phyloP scores from a whole-genome alignment of 2,329 filamentous ascomycete genomes.

The Fusarium paranaense region DNA sequence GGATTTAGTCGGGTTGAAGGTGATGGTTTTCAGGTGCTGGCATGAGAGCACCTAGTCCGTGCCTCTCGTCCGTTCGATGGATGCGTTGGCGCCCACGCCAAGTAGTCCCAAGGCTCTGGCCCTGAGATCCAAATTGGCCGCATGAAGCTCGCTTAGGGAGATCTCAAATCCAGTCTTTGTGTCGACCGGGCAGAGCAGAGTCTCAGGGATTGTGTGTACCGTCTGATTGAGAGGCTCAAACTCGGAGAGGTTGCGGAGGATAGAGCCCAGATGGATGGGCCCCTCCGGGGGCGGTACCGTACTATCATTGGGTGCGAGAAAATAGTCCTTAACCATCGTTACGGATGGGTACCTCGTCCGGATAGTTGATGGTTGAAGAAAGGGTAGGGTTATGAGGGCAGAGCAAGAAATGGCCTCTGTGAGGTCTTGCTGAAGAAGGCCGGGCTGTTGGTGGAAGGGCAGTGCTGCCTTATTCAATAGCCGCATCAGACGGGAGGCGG shows the following conservation, averaged over 20 bases:
- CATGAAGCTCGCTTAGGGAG: not conserved
- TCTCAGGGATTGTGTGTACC: too few relatives aligned
- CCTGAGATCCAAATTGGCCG: not conserved
- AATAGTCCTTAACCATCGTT: not conserved
- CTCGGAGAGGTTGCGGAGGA: conserved; percentile 46
- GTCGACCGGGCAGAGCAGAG: too few relatives aligned
- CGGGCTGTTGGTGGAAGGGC: not conserved
- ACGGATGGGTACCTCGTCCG: not conserved
- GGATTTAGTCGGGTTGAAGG: not conserved
- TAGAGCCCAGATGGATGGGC: conserved; percentile 26
- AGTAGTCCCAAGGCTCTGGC: not conserved
- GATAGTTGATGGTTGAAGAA: not conserved
- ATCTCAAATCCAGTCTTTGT: not conserved
- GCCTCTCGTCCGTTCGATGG: too few relatives aligned
- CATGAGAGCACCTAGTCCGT: too few relatives aligned
- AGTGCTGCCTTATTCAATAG: not conserved
- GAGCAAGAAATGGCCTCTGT: not conserved
- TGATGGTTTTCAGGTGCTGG: not conserved
- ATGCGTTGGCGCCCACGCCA: not conserved
- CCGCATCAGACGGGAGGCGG: not conserved
- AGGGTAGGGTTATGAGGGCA: not conserved
- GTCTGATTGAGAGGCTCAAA: not conserved
- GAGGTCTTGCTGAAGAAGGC: not conserved
- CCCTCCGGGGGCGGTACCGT: too few relatives aligned
- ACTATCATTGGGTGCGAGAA: too few relatives aligned